Evolutionary conservation across 805 yeast genomes (phyloP), one percentile per base, ranked within the genome.

Genomic region (Candida multigemmis): DNA sequence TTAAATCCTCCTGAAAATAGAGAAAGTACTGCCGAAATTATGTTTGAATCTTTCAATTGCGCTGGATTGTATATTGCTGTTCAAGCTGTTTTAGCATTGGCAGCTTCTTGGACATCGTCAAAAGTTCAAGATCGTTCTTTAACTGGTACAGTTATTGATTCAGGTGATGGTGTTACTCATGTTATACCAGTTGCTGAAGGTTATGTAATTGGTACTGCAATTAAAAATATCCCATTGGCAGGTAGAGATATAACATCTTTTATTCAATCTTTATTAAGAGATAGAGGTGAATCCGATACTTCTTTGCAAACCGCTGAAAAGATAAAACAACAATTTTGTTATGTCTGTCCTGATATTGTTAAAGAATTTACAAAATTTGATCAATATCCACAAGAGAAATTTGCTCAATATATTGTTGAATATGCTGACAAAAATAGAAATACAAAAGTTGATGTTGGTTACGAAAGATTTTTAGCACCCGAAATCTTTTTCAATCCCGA

Each of bases 181-280:
- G 97, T 91, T 24, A 91, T 91, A 37, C 97, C 99, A 10, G 99
- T 91, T 19, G 97, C 98, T 15, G 98, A 91, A 60, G 99, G 99
- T 33, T 91, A 91, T 50, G 98, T 91, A 18, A 91, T 91, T 52
- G 98, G 97, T 5, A 78, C 94, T 9, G 94, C 96, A 17, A 91
- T 91, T 53, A 91, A 91, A 50, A 89, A 91, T 54, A 85, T 91
- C 33, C 99, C 99, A 33, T 80, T 91, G 56, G 99, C 99, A 1
- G 99, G 99, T 44, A 77, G 98, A 59, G 98, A 91, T 53, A 89
- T 91, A 43, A 91, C 98, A 3, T 70, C 75, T 38, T 91, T 91
- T 52, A 86, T 91, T 40, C 99, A 91, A 64, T 75, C 84, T 24
- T 65, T 91, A 50, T 68, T 91, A 42, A 81, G 99, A 64, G 99